Evolutionary conservation across 148 eudicot genomes (phyloP), one percentile per base, ranked within the genome.

Genomic region (Cornus controversa): DNA sequence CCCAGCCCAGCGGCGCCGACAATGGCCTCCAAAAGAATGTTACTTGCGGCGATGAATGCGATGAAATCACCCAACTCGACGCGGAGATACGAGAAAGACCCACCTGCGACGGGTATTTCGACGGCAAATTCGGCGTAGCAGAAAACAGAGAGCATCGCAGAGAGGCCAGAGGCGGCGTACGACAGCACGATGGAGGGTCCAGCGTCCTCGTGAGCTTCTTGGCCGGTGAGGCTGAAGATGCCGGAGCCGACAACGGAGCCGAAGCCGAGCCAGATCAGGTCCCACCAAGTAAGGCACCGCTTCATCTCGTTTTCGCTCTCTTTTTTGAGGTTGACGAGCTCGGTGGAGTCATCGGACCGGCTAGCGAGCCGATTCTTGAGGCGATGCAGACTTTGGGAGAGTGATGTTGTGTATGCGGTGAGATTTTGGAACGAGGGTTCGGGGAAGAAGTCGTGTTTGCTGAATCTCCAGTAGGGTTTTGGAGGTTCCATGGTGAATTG

Each of bases 201-300:
- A n/a, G 92, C 98, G 40, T 85, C 82, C 73, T 77, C 29, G 72
- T 83, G 93, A 3, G 93, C 92, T 60, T 91, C 99, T 54, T 86
- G 97, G 9, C 98, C 98, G 2, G 98, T 93, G 57, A 94, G 76
- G n/a, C 78, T 84, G 82, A 94, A 94, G 50, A 94, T 90, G 13
- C 98, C 98, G 0, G 97, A 91, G 24, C 98, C 98, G 6, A 94
- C 96, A 50, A 93, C 96, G 26, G 97, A 88, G 36, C 97, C 98
- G 77, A 93, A 90, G 11, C 87, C 85, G 26, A 94, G 82, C 98
- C 97, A 94, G 14, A 86, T 57, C 0, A 94, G 72, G 50, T 94
- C 98, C 95, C 95, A 90, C 97, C 97, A 92, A 1, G 89, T 87
- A 15, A 94, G 86, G 78, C 94, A 94, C 0, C 71, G 82, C 9